Evolutionary conservation across 108 stramenopile species (phyloP).

Genomic region (Nitzschia sp.): DNA sequence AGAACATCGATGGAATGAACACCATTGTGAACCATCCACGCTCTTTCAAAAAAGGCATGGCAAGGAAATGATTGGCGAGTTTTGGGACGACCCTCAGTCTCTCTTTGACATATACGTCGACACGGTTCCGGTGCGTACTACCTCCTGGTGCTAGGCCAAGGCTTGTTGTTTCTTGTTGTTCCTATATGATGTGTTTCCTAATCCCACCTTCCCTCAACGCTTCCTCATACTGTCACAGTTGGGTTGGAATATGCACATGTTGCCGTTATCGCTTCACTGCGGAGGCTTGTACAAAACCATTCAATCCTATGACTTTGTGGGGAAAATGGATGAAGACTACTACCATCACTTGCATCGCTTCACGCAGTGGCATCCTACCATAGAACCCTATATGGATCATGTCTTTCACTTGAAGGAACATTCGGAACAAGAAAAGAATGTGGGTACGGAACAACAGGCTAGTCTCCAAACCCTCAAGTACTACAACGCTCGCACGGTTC

Average conservation of each 20-base stretch:
- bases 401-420: conserved; percentile 28
- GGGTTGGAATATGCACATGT: conserved; percentile 71
- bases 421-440: background rate
- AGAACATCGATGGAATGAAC: background rate
- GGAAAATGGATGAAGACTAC: conserved; percentile 48
- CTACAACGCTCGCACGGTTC: conserved; percentile 52
- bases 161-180: background rate
- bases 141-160: too few species aligned
- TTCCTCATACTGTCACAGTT: conserved; percentile 11
- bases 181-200: background rate
- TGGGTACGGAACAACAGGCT: conserved; percentile 18
- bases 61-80: conserved; percentile 1
- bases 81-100: conserved; percentile 27
- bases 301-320: conserved; percentile 51
- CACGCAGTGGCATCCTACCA: conserved; percentile 3
- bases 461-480: conserved; percentile 37
- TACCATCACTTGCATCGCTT: conserved; percentile 37
- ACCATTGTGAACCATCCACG: conserved; percentile 16
- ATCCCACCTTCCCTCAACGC: background rate
- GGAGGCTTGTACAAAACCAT: conserved; percentile 54
- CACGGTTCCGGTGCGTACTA: conserved; percentile 36
- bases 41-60: conserved; percentile 13
- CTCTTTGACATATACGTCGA: conserved; percentile 64
- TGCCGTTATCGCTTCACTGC: conserved; percentile 52
- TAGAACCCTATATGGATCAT: conserved; percentile 24